Percentiles rank a stretch among this genome's conserved stretches.
These are phyloP conservation scores for Trichoderma oligosporum DNA, from an alignment of 2,329 filamentous ascomycete species.

Conservation along the genomic window DNA sequence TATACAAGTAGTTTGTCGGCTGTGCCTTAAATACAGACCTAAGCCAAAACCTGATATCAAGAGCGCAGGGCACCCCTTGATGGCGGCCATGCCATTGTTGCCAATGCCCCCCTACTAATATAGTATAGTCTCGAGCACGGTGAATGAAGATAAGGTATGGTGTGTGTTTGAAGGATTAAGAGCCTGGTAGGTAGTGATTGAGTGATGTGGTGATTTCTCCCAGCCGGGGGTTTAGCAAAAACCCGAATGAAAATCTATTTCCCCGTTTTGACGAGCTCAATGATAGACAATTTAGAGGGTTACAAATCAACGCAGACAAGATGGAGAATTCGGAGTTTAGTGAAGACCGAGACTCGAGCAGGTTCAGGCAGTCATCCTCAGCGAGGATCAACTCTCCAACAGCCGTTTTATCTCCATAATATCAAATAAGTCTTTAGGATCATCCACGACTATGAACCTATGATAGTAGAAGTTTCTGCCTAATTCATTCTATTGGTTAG, in stretches of 20 bases:
- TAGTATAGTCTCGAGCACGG: neutral
- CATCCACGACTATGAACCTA: too few relatives aligned
- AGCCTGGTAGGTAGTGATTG: neutral
- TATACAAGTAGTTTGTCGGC: neutral
- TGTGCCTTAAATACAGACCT: neutral
- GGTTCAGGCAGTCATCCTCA: too few relatives aligned
- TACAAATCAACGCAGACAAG: neutral
- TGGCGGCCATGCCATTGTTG: neutral
- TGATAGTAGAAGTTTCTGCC: too few relatives aligned
- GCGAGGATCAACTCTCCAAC: too few relatives aligned
- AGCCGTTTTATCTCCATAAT: too few relatives aligned
- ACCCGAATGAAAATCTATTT: neutral
- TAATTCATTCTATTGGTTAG: too few relatives aligned
- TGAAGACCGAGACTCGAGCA: neutral
- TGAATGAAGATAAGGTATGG: too few relatives aligned
- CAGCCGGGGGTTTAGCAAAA: neutral
- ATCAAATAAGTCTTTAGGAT: too few relatives aligned
- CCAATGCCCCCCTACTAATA: neutral
- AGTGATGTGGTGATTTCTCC: neutral
- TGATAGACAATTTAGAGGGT: neutral
- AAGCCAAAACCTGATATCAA: neutral
- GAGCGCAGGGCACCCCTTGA: neutral
- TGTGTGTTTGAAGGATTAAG: neutral
- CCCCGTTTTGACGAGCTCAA: neutral
- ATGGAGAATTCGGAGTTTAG: neutral